These are phyloP conservation scores for Ramaria rubella DNA, from an alignment of 768 basidiomycete genomes.

Conservation along the genomic window DNA sequence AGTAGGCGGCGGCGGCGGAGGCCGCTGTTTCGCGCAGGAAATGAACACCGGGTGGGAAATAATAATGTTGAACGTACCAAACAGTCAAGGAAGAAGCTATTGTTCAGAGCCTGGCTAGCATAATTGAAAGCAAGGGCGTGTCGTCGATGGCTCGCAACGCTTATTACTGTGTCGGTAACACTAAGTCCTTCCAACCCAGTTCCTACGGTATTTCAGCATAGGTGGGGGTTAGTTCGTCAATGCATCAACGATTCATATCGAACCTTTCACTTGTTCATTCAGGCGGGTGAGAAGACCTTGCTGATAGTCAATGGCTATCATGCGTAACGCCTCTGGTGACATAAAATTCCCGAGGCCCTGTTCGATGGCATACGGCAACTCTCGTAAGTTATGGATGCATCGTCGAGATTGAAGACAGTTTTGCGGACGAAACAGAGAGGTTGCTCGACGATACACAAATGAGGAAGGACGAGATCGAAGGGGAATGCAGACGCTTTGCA, in stretches of 20 bases:
- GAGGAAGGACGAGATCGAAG: neutral
- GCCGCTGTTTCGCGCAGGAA: neutral
- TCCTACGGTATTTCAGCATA: constrained; percentile 30
- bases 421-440: neutral
- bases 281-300: constrained; percentile 73
- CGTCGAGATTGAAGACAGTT: constrained; percentile 12
- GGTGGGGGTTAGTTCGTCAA: neutral
- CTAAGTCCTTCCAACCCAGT: constrained; percentile 48
- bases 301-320: constrained; percentile 78
- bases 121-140: constrained; percentile 79
- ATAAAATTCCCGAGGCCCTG: constrained; percentile 75
- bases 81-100: constrained; percentile 85
- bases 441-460: neutral
- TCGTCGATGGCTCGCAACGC: constrained; percentile 50
- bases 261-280: constrained; percentile 70
- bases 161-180: constrained; percentile 68
- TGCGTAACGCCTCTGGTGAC: constrained; percentile 62
- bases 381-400: constrained; percentile 45
- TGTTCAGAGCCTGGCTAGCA: constrained; percentile 88
- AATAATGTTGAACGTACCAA: constrained; percentile 53
- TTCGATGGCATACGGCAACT: constrained; percentile 60
- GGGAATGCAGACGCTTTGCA: constrained; percentile 7
- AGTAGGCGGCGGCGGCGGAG: constrained; percentile 23
- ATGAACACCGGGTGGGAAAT: too few relatives aligned
- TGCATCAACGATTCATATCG: constrained; percentile 8